These are phyloP conservation scores for Trifolium repens DNA, from an alignment of 306 rosid genomes.

Conservation along the genomic window DNA sequence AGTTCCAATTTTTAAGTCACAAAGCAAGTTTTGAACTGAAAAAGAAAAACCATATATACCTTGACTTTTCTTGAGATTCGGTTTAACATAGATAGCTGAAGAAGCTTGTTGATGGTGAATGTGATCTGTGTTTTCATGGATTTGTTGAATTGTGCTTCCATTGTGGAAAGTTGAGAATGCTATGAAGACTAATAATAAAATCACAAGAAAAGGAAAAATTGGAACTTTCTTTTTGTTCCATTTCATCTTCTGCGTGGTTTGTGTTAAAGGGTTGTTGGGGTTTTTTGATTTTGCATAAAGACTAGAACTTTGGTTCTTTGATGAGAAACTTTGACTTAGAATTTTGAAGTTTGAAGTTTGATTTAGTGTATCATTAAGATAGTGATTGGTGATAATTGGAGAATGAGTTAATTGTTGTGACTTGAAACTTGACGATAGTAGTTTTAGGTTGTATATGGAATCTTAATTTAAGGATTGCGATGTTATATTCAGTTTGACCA, in stretches of 20 bases:
- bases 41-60: slow-evolving; percentile 39
- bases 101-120: slow-evolving; percentile 55
- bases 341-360: background rate
- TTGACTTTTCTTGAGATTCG: slow-evolving; percentile 61
- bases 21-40: slow-evolving; percentile 11
- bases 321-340: background rate
- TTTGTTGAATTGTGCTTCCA: slow-evolving; percentile 60
- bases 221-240: slow-evolving; percentile 77
- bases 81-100: slow-evolving; percentile 66
- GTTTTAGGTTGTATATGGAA: background rate
- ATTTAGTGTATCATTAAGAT: background rate
- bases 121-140: slow-evolving; percentile 64
- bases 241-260: slow-evolving; percentile 62
- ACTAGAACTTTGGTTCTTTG: background rate
- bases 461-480: slow-evolving; percentile 7
- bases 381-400: background rate
- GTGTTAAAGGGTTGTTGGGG: background rate
- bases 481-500: background rate
- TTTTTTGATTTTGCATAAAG: background rate
- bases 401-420: background rate
- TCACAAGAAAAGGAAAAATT: slow-evolving; percentile 59
- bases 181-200: slow-evolving; percentile 60
- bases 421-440: background rate
- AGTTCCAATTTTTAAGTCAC: slow-evolving; percentile 34
- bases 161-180: slow-evolving; percentile 67